Evolutionary conservation across 1,284 basidiomycete species (phyloP), one percentile per base, ranked within the genome.

Genomic region (Fomitopsis betulina): DNA sequence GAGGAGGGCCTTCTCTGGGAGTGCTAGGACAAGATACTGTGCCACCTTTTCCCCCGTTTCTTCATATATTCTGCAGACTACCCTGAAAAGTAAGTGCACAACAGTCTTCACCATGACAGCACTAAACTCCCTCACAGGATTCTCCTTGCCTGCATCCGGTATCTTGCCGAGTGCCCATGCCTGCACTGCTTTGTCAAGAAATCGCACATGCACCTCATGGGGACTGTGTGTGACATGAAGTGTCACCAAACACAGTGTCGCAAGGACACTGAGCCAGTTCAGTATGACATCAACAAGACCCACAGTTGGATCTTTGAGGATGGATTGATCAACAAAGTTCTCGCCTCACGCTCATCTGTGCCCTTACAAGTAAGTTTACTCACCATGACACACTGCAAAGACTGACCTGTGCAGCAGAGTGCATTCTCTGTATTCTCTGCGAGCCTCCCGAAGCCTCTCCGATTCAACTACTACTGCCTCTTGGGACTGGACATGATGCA

Each of bases 401-500:
- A 27, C n/a, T 53, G 30, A 10, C 38, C 17, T 8, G 37, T 27
- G 13, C 32, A 1, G 23, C n/a, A 68, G 64, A 65, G 59, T 56
- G 67, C 73, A 0, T 74, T 78, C 40, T 68, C 68, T 10, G 32
- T 3, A 3, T 47, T 47, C 25, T 47, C 56, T 51, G 4, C 55
- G 55, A 13, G 55, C 54, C 0, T 27, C 50, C 0, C 58, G 68
- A 8, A 70, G 68, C 0, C 45, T 2, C 45, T 47, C 9, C 45
- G 17, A 5, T 68, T 73, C 39, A 63, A 75, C 32, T 55, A 68
- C 7, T 73, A 68, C 49, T 52, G 17, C 0, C 62, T 75, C 52
- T 64, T 77, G 1, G 67, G 70, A 0, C 64, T 69, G 0, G 76
- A 79, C 58, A 23, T 75, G 5, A 42, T 78, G 62, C 76, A 78